Conservation (phyloP, 179 eudicot species). For the Beta macrorhiza region DNA sequence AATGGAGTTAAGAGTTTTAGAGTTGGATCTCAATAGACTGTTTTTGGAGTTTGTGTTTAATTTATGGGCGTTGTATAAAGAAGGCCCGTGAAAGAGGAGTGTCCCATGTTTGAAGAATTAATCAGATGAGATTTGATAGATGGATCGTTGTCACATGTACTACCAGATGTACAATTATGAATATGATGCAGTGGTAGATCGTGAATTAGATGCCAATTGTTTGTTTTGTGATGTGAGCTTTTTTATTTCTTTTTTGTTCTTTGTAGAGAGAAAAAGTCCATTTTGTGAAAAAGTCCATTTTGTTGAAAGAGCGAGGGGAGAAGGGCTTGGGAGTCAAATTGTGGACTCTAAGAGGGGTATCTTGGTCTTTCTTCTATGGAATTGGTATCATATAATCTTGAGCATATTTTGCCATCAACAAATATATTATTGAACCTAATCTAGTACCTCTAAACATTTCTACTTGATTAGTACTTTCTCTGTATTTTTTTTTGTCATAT, state of each 20-base stretch:
- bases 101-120: slow-evolving; percentile 23
- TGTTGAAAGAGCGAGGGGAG: background rate
- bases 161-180: slow-evolving; percentile 1
- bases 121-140: slow-evolving; percentile 20
- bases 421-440: too few relatives aligned
- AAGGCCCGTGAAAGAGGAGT: slow-evolving; percentile 31
- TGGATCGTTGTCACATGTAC: slow-evolving; percentile 14
- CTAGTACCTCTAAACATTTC: too few relatives aligned
- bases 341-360: too few relatives aligned
- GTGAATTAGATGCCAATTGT: slow-evolving; percentile 1
- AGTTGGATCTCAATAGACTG: slow-evolving; percentile 9
- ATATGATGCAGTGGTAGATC: background rate
- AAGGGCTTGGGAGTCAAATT: too few relatives aligned
- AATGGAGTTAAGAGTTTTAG: background rate
- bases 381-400: too few relatives aligned
- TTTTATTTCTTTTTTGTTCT: background rate
- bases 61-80: slow-evolving; percentile 3
- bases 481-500: too few relatives aligned
- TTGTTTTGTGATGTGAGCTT: background rate
- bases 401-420: too few relatives aligned
- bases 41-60: slow-evolving; percentile 13
- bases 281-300: background rate
- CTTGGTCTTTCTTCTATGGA: too few relatives aligned
- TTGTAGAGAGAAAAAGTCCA: background rate
- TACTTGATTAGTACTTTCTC: too few relatives aligned